Conservation (phyloP, 495 filamentous ascomycete genomes). For the Daldinia caldariorum region DNA sequence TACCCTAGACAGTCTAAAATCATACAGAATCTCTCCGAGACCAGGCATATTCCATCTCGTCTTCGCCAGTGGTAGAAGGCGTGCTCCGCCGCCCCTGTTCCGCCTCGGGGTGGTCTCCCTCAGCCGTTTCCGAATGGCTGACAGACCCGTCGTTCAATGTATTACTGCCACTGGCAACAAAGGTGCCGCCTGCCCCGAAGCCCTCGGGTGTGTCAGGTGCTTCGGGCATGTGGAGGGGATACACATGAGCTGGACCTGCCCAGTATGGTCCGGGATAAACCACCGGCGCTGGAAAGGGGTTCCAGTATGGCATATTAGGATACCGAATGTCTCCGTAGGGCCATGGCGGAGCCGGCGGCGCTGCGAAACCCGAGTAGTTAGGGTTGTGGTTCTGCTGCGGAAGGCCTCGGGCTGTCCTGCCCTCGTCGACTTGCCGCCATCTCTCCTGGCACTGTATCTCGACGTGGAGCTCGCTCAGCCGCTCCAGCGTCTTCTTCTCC, state of each 20-base stretch:
- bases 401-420: slow-evolving; percentile 15
- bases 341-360: background rate
- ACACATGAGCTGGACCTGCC: background rate
- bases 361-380: slow-evolving; percentile 5
- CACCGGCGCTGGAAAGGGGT: background rate
- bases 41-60: background rate
- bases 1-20: slow-evolving; percentile 8
- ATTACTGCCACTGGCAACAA: background rate
- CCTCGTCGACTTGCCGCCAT: slow-evolving; percentile 46
- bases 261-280: background rate
- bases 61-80: background rate
- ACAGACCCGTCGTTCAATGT: background rate
- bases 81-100: background rate
- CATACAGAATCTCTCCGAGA: background rate
- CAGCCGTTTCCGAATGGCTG: slow-evolving; percentile 13
- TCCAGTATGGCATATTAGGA: background rate
- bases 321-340: background rate
- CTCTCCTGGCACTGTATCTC: slow-evolving; percentile 55
- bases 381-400: slow-evolving; percentile 17
- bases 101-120: slow-evolving; percentile 4
- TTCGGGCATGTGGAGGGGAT: background rate
- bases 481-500: slow-evolving; percentile 51
- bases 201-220: background rate
- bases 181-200: slow-evolving; percentile 4
- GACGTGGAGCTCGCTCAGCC: slow-evolving; percentile 56